Evolutionary conservation across 2,329 filamentous ascomycete genomes (phyloP), one percentile per base, ranked within the genome.

Genomic region (Claviceps sorghi): DNA sequence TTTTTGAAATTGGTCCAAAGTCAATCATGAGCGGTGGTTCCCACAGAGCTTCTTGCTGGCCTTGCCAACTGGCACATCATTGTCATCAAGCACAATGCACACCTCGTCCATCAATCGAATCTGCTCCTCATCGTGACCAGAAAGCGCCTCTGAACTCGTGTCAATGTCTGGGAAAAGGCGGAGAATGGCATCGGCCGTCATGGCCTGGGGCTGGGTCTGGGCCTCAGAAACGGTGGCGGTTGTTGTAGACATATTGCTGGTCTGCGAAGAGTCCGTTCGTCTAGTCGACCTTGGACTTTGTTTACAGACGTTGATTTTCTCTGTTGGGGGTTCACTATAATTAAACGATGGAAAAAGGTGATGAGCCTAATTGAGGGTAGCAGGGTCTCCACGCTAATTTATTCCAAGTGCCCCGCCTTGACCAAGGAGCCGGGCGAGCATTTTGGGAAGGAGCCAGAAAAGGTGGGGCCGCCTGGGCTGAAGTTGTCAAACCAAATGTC

Each of bases 51-150:
- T 98, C 80, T 98, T 97, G 82, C 87, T 95, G 50, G 88, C 91
- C 59, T 88, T 95, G 57, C 93, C 93, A 67, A 98, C 95, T 32
- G 91, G 90, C 62, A 81, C 75, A 68, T 97, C 93, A 62, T 97
- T 80, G 62, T 95, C 83, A 69, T 97, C 91, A 47, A 94, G 74
- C 19, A 98, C 93, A 66, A 98, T 97, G 77, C 93, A 98, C 49
- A 96, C 86, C 74, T 97, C 93, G 64, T 98, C 91, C 93, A 98
- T 98, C 62, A 98, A 73, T 49, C 91, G 84, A 63, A 96, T 95
- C 73, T 98, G 93, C 75, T 97, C 91, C 67, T 87, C 91, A 73
- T 97, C 90, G 73, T 97, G 94, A 50, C 91, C 93, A 53, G 84
- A 84, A 45, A 97, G 78, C 54, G 88, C 88, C 50, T 80, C 77